Evolutionary conservation across 2,329 filamentous ascomycete species (phyloP), one percentile per base, ranked within the genome.

Genomic region (Apiospora pterosperma): DNA sequence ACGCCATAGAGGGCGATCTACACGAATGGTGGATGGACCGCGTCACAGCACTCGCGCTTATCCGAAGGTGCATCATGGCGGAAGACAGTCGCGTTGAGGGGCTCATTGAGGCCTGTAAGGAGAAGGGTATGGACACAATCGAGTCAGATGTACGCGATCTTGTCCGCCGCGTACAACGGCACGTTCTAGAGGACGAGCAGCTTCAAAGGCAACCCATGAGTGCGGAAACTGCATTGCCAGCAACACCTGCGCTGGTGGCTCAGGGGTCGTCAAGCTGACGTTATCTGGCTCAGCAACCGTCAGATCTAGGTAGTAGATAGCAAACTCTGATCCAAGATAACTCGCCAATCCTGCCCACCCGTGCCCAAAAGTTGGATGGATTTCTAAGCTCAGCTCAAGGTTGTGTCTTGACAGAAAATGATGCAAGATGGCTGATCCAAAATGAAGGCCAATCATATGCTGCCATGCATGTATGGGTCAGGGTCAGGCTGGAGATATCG

Each of bases 71-170:
- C 64, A 71, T 77, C 60, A 64, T 70, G 36, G 72, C 73, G 7
- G 69, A 72, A 58, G 78, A 81, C 64, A 62, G 67, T 2, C 72
- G 78, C 52, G 73, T 75, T 36, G 74, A 73, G 67, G 62, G 59
- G 14, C 65, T 81, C 8, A 69, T 78, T 21, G 71, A 72, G n/a
- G 71, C 73, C 63, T 76, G 74, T 31, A 71, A 68, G 61, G 67
- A 66, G 62, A 71, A 72, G 60, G 67, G 67, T 25, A 69, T 77
- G 38, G 44, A 65, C 7, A 60, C 67, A 62, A 62, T 73, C 23
- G 70, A 75, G 36, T 55, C 59, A 28, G 72, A 75, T 60, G 66
- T 76, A 39, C 70, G 68, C 64, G 64, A 63, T 25, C 63, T 74
- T 38, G 61, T 70, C 5, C 36, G 66, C n/a, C 58, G 62, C 8